phyloP scores from a whole-genome alignment of 1,284 basidiomycete genomes.

The Exobasidium rhododendri region DNA sequence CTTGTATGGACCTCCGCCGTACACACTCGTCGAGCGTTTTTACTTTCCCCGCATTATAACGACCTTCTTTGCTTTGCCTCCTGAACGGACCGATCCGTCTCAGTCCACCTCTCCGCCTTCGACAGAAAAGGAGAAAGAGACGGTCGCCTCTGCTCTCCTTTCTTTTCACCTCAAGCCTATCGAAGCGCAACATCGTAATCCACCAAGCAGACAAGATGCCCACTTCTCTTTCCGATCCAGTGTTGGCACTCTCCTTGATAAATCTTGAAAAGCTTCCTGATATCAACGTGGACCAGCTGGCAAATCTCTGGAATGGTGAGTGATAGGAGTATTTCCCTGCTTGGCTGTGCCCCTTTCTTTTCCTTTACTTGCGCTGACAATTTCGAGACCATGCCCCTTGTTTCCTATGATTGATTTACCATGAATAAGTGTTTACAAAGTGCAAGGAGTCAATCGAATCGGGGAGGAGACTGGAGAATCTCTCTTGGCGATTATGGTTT shows the following conservation, averaged over 20 bases:
- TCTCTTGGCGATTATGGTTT: slow-evolving; percentile 80
- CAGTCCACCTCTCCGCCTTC: too few species aligned
- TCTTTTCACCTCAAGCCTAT: neutral
- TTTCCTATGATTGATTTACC: too few species aligned
- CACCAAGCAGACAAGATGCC: too few species aligned
- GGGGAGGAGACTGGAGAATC: slow-evolving; percentile 74
- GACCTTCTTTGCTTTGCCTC: too few species aligned
- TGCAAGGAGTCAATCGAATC: slow-evolving; percentile 74
- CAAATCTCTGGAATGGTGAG: slow-evolving; percentile 43
- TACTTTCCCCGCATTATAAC: too few species aligned
- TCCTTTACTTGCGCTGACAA: neutral
- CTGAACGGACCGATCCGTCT: too few species aligned
- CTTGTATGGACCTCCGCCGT: too few species aligned
- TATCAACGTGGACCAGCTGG: slow-evolving; percentile 38
- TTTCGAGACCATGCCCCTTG: too few species aligned
- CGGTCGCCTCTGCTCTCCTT: neutral
- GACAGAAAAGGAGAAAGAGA: too few species aligned
- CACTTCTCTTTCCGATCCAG: slow-evolving; percentile 30
- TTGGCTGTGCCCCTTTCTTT: neutral
- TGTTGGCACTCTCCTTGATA: slow-evolving; percentile 40
- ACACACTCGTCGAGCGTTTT: too few species aligned
- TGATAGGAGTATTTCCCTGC: neutral
- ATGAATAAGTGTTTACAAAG: slow-evolving; percentile 77
- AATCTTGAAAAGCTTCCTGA: slow-evolving; percentile 38
- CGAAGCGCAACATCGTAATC: neutral